phyloP scores from a whole-genome alignment of 176 grass and related monocot species.

The Phragmites australis region DNA sequence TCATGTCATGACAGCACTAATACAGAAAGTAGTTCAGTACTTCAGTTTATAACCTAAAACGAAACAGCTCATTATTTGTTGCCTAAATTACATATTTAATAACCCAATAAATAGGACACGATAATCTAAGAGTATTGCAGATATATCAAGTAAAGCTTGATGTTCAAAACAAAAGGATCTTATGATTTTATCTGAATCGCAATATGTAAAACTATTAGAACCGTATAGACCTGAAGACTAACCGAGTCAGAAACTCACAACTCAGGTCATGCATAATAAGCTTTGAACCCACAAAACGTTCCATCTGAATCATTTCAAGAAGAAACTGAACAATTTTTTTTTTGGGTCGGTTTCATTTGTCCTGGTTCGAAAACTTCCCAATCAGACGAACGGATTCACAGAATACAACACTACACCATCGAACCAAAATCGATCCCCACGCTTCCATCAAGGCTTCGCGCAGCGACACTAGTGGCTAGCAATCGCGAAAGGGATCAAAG shows the following conservation, averaged over 20 bases:
- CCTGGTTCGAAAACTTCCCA: neutral
- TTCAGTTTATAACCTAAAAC: conserved; percentile 13
- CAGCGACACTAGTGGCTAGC: neutral
- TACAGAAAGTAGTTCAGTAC: neutral
- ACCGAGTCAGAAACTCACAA: neutral
- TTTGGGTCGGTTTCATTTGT: neutral
- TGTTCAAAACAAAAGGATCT: neutral
- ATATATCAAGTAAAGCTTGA: neutral
- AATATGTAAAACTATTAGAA: neutral
- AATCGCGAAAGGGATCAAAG: neutral
- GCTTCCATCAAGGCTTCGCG: neutral
- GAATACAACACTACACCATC: neutral
- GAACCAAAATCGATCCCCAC: conserved; percentile 4
- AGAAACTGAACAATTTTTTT: conserved; percentile 9
- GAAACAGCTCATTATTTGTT: neutral
- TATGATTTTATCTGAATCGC: neutral
- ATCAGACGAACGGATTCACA: neutral
- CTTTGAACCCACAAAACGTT: neutral
- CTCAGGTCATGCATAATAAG: neutral
- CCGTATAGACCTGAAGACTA: neutral
- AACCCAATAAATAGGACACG: neutral
- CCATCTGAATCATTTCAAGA: neutral
- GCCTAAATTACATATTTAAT: neutral
- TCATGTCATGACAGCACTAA: neutral
- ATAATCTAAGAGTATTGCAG: neutral